Evolutionary conservation across 2,329 filamentous ascomycete species (phyloP).

Genomic region (Fusarium heterosporum): DNA sequence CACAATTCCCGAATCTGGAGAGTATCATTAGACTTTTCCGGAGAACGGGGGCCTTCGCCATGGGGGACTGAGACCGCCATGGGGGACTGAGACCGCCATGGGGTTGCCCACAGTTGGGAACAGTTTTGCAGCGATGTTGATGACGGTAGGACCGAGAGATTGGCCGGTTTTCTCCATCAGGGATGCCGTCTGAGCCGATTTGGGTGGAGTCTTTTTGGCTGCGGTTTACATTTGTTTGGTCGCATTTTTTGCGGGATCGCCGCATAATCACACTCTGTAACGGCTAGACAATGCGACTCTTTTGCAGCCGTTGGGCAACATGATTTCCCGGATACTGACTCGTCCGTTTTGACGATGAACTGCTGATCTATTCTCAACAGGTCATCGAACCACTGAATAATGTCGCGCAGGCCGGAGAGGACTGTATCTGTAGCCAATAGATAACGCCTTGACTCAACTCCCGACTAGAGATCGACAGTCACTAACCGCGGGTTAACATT

Average conservation of each 20-base stretch:
- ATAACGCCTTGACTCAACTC: background rate
- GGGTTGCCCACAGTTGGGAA: constrained; percentile 5
- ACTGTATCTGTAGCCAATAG: constrained; percentile 16
- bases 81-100: constrained; percentile 1
- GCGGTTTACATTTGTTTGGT: constrained; percentile 11
- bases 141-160: constrained; percentile 44
- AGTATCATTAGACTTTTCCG: constrained; percentile 36
- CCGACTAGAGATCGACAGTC: constrained; percentile 18
- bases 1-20: constrained; percentile 24
- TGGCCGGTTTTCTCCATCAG: constrained; percentile 40
- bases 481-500: constrained; percentile 20
- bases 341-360: background rate
- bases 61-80: constrained; percentile 31
- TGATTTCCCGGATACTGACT: constrained; percentile 16
- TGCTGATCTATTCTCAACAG: constrained; percentile 12
- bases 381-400: constrained; percentile 25
- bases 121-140: constrained; percentile 15
- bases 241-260: constrained; percentile 10
- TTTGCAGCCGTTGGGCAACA: constrained; percentile 3
- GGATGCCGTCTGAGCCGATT: constrained; percentile 37
- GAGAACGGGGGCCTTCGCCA: constrained; percentile 26
- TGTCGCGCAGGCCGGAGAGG: background rate
- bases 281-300: background rate
- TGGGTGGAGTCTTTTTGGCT: constrained; percentile 14
- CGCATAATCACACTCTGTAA: constrained; percentile 19